These are phyloP conservation scores for Clohesyomyces aquaticus DNA, from an alignment of 495 filamentous ascomycete genomes.

Conservation along the genomic window DNA sequence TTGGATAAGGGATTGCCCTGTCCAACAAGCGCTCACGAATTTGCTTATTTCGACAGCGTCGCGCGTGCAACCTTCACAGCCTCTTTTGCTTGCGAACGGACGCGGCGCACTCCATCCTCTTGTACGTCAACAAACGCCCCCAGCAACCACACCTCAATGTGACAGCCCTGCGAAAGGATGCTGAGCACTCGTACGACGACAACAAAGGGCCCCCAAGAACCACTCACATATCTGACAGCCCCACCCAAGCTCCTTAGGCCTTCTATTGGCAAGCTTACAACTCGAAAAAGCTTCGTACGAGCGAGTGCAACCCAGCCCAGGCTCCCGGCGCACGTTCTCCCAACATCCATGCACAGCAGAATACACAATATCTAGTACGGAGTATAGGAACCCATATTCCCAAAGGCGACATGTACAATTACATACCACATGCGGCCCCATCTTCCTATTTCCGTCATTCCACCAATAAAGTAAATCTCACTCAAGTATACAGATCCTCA, in stretches of 20 bases:
- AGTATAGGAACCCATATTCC: background rate
- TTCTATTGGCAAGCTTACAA: background rate
- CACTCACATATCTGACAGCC: background rate
- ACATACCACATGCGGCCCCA: constrained; percentile 4
- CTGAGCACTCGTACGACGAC: too few species aligned
- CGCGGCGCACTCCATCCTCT: too few species aligned
- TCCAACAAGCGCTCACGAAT: too few species aligned
- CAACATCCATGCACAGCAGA: background rate
- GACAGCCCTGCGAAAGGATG: too few species aligned
- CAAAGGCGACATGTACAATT: constrained; percentile 12
- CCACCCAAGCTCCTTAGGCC: background rate
- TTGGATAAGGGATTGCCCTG: too few species aligned
- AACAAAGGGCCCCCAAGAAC: too few species aligned
- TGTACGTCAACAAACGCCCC: too few species aligned
- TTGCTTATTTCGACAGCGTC: too few species aligned
- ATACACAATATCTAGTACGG: background rate
- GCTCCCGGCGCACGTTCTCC: background rate
- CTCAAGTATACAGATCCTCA: constrained; percentile 43
- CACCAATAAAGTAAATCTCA: background rate
- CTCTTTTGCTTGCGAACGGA: too few species aligned
- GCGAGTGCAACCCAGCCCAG: too few species aligned
- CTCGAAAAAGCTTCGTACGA: background rate
- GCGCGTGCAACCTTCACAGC: too few species aligned
- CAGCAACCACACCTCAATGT: too few species aligned
- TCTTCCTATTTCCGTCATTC: background rate